Evolutionary conservation across 1,139 yeast species (phyloP), one percentile per base, ranked within the genome.

Genomic region (Debaryomyces coudertii): DNA sequence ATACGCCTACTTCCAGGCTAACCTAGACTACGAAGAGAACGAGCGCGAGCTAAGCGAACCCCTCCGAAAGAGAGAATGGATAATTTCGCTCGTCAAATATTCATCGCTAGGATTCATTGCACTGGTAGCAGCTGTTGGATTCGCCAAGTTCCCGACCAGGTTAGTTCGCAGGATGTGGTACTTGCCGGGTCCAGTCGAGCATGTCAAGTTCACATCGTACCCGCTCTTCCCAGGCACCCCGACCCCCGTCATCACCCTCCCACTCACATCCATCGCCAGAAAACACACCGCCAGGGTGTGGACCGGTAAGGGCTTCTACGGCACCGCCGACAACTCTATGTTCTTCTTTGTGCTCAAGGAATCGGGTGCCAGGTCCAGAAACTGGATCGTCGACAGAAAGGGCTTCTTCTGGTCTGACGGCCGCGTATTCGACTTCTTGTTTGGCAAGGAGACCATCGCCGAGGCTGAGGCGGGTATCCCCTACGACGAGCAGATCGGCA

Each of bases 321-420:
- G 96, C 1, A 87, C 95, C 1, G 79, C 88, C 29, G 92, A 87
- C 62, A 79, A 83, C 40, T 76, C 87, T 5, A 76, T 87, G 47
- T 88, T 88, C 62, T 84, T 85, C 71, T 87, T 88, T 61, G 79
- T 86, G 36, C 66, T 89, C 51, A 82, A 79, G 61, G 93, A 87
- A 57, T 47, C 59, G 3, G 55, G 58, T 15, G 49, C 53, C 7
- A 68, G 71, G 43, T 77, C 79, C 15, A 71, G 73, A 47, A 89
- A 86, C 40, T 88, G 93, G 90, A 72, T 87, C 15, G 85, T 88
- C 18, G 96, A 89, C 62, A 74, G 96, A 53, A 85, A 83, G 57
- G 96, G 96, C 14, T 87, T 71, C 74, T 89, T 87, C 68, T 89
- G 96, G 96, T 90, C 93, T 28, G 96, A 89, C 62, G 96, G 96